A percentile compares a stretch with the other conserved stretches of the same genome.
Evolutionary conservation across 352 stramenopile species (phyloP).

Genomic region (Aphanomyces invadans): DNA sequence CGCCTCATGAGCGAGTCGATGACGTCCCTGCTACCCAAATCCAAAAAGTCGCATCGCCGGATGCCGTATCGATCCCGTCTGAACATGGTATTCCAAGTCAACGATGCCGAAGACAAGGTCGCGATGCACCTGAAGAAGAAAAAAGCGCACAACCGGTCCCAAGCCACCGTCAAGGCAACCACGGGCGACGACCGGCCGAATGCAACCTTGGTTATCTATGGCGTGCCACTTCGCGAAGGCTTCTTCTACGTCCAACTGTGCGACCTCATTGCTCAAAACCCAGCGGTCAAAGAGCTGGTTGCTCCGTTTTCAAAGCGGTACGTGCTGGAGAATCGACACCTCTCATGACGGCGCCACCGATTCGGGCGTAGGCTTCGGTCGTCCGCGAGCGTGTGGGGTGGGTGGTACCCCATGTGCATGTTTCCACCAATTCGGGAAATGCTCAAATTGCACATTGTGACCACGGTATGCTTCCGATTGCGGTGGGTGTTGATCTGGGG

Average conservation of each 20-base stretch:
- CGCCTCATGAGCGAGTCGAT: conserved; percentile 76
- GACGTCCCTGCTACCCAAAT: conserved; percentile 24
- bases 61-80: conserved; percentile 9
- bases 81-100: conserved; percentile 14
- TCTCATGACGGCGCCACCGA: background rate
- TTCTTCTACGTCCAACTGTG: conserved; percentile 23
- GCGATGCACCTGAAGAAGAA: conserved; percentile 24
- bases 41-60: background rate
- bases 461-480: too few species aligned
- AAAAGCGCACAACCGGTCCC: conserved; percentile 21
- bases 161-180: conserved; percentile 12
- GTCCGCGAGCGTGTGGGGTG: conserved; percentile 48
- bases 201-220: conserved; percentile 13
- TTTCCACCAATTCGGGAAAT: conserved; percentile 71
- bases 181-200: background rate
- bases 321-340: background rate
- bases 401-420: conserved; percentile 76
- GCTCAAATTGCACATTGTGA: conserved; percentile 60
- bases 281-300: background rate
- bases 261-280: conserved; percentile 16
- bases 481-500: too few species aligned
- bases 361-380: conserved; percentile 26
- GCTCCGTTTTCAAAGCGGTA: background rate
- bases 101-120: conserved; percentile 22
- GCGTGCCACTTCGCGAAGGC: conserved; percentile 12